Base-by-base conservation (phyloP, 2,329 filamentous ascomycete genomes). In the Arthrobotrys musiformis region DNA sequence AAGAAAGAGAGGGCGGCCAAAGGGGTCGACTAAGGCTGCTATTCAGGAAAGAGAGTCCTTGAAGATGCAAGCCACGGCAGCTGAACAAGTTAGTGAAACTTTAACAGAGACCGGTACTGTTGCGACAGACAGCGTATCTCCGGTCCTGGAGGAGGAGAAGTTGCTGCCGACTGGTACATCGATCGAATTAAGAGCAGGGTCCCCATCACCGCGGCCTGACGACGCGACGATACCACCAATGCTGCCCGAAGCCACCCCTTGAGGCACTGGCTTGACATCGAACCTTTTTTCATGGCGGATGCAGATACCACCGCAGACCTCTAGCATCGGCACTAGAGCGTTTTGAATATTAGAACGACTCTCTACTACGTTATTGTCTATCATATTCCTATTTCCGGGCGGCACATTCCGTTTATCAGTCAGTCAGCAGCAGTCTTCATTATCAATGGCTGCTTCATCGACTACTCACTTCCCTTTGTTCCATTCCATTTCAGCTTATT, bases 1-100 rank as follows among this genome's bases (percentile, higher is more conserved):
- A 46, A 63, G 73, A 26, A 77, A 77, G 48, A 50, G 73, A 52
- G 73, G 73, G 1, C 64, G 73, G 17, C 73, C 73, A 28, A 77
- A 77, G 66, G 73, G 73, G 4, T 77, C 73, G 50, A 77, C 73
- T 35, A 77, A 77, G 48, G 73, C 73, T 33, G 73, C 73, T 28
- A 77, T 77, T 48, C 73, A 77, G 30, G 73, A 77, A 70, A 70
- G 73, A 54, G 73, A 77, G 28, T 77, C 73, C 50, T 54, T 77
- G 33, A 77, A 77, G 17, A 77, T 77, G 73, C 73, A 77, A 42
- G 73, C 73, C 50, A 66, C 66, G 4, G 73, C 73, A 52, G 73
- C 73, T 30, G 73, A 77, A 50, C 73, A 77, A 62, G 73, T 70
- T 62, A 70, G 73, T 46, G 73, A 77, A 40, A 70, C 60, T 6